phyloP scores from a whole-genome alignment of 331 rosid genomes.

The Quercus tomentella region DNA sequence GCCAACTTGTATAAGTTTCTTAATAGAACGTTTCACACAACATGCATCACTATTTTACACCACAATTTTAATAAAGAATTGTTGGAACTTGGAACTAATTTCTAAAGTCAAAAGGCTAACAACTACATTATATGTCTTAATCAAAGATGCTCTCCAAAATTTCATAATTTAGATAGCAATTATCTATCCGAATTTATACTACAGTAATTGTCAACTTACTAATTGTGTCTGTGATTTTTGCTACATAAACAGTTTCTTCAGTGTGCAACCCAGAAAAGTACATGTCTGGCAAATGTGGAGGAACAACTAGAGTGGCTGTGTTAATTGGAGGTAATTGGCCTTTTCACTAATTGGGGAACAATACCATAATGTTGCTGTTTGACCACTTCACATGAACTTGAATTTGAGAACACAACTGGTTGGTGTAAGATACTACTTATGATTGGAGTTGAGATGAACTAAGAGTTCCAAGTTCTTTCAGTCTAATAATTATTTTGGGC shows the following conservation, averaged over 20 bases:
- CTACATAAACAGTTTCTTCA: conserved; percentile 38
- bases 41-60: no score
- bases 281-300: conserved; percentile 71
- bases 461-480: no score
- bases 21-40: no score
- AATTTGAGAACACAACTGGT: not conserved
- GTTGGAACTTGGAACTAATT: not conserved
- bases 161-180: not conserved
- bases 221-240: conserved; percentile 5
- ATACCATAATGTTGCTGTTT: not conserved
- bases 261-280: conserved; percentile 55
- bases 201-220: not conserved
- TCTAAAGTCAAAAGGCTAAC: not conserved
- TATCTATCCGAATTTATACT: not conserved
- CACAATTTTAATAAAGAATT: not conserved
- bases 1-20: not conserved
- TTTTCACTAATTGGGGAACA: not conserved
- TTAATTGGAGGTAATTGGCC: conserved; percentile 67
- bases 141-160: not conserved
- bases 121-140: not conserved
- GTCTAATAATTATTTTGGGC: no score
- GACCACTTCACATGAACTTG: not conserved
- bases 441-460: no score
- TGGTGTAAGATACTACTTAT: no score
- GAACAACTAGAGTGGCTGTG: conserved; percentile 47